These are phyloP conservation scores for Neonothopanus nambi DNA, from an alignment of 1,284 basidiomycete genomes.

Conservation along the genomic window DNA sequence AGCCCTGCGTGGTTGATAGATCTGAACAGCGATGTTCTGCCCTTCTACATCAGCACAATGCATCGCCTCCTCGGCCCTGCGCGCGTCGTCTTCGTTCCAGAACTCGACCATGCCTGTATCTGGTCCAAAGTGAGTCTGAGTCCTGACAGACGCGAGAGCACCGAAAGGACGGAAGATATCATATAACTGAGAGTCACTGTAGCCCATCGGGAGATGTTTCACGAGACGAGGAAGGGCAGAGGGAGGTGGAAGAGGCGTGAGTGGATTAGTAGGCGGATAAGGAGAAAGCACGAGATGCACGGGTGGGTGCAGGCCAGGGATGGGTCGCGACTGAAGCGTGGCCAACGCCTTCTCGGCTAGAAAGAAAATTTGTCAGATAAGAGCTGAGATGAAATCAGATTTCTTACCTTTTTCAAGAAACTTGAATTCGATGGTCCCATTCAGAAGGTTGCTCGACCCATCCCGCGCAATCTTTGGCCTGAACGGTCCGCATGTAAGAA, in stretches of 20 bases:
- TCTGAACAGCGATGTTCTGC: slow-evolving; percentile 76
- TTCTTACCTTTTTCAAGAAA: slow-evolving; percentile 72
- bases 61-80: slow-evolving; percentile 73
- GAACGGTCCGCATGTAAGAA: slow-evolving; percentile 74
- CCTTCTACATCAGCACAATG: slow-evolving; percentile 81
- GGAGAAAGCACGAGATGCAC: slow-evolving; percentile 70
- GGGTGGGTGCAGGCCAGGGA: slow-evolving; percentile 56
- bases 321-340: slow-evolving; percentile 72
- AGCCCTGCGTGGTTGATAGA: slow-evolving; percentile 67
- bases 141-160: slow-evolving; percentile 68
- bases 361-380: slow-evolving; percentile 12
- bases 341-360: slow-evolving; percentile 87
- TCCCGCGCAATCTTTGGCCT: slow-evolving; percentile 73
- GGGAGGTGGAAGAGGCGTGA: slow-evolving; percentile 70
- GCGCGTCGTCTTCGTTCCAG: slow-evolving; percentile 87
- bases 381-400: slow-evolving; percentile 18
- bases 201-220: slow-evolving; percentile 70
- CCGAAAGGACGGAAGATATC: slow-evolving; percentile 75
- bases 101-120: slow-evolving; percentile 82
- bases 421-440: slow-evolving; percentile 78
- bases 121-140: slow-evolving; percentile 69
- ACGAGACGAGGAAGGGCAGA: slow-evolving; percentile 74
- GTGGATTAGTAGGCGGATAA: slow-evolving; percentile 70
- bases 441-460: slow-evolving; percentile 47
- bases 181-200: slow-evolving; percentile 74